Evolutionary conservation across 1,284 basidiomycete genomes (phyloP), one percentile per base, ranked within the genome.

Genomic region (Boletus hoseneyae): DNA sequence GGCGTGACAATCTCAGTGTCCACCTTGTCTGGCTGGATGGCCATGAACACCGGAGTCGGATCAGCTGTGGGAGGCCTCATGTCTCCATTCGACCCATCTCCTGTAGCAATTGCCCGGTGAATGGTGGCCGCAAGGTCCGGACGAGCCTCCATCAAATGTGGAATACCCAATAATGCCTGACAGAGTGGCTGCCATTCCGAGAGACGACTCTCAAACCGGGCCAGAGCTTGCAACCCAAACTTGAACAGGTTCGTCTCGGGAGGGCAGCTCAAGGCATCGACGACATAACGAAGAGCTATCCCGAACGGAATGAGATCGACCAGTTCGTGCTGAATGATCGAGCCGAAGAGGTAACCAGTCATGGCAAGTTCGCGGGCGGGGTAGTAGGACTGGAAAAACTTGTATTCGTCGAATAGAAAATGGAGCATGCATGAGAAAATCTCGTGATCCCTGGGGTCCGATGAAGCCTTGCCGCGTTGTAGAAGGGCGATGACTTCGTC

Each of bases 381-480:
- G 65, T 99, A 96, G 67, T 81, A 93, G 45, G 91, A 90, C 67
- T 97, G 93, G 82, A 99, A 97, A 77, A 97, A 99, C 66, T 95
- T 94, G 82, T 97, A 97, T 75, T 99, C 97, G 82, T 99, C 97
- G 71, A 99, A 99, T 47, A 99, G 83, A 73, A 97, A 97, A 74
- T 98, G 95, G 45, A 99, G 85, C 83, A 97, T 96, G 79, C 95
- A 98, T 12, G 95, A 97, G 66, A 99, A 97, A 52, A 97, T 84
- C 73, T 99, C 93, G 66, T 95, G 93, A 61, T 98, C 94, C 55
- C 87, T 85, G 35, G 84, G 68, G 60, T 90, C 92, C 25, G 80
- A 78, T 21, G 95, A 97, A 48, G 82, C 82, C 65, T 95, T 92
- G 74, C 86, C 85, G 44, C 85, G 83, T 70, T 92, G 87, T 35